Evolutionary conservation across 768 basidiomycete species (phyloP).

Genomic region (Lactifluus rugatus): DNA sequence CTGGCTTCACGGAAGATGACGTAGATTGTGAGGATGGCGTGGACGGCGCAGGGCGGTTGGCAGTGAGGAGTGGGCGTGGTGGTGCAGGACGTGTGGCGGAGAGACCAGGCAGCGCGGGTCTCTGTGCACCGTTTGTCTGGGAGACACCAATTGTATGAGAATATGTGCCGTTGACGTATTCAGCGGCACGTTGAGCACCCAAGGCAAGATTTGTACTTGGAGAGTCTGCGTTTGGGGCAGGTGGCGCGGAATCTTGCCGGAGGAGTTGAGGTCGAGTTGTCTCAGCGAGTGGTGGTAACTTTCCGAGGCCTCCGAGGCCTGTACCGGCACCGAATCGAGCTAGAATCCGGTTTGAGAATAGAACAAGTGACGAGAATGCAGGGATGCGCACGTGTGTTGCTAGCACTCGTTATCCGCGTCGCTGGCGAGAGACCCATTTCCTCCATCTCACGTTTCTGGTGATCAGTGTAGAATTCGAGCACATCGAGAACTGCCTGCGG

Average conservation of each 20-base stretch:
- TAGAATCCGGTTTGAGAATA: slow-evolving; percentile 36
- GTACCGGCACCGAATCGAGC: slow-evolving; percentile 87
- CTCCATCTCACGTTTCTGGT: slow-evolving; percentile 90
- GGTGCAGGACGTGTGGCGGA: slow-evolving; percentile 61
- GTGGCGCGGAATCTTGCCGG: slow-evolving; percentile 40
- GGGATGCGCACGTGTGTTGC: slow-evolving; percentile 19
- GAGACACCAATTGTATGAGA: slow-evolving; percentile 34
- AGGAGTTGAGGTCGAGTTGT: slow-evolving; percentile 24
- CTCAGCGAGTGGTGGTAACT: slow-evolving; percentile 34
- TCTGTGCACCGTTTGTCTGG: slow-evolving; percentile 23
- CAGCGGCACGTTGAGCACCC: slow-evolving; percentile 51
- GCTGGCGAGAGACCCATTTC: slow-evolving; percentile 34
- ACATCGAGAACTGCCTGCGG: slow-evolving; percentile 97
- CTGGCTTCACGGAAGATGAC: slow-evolving; percentile 42
- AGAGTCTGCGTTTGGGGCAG: slow-evolving; percentile 27
- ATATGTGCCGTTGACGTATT: slow-evolving; percentile 49
- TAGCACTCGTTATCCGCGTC: slow-evolving; percentile 19
- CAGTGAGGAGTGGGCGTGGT: slow-evolving; percentile 52
- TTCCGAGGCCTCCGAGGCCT: slow-evolving; percentile 64
- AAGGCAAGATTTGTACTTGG: slow-evolving; percentile 24
- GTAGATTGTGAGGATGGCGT: slow-evolving; percentile 44
- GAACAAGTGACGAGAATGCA: slow-evolving; percentile 24
- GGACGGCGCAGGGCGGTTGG: slow-evolving; percentile 44
- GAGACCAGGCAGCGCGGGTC: slow-evolving; percentile 27
- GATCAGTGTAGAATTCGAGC: slow-evolving; percentile 96